Percentiles rank a stretch among this genome's conserved stretches.
phyloP scores from a whole-genome alignment of 805 yeast species.

The Candida parachauliodes region DNA sequence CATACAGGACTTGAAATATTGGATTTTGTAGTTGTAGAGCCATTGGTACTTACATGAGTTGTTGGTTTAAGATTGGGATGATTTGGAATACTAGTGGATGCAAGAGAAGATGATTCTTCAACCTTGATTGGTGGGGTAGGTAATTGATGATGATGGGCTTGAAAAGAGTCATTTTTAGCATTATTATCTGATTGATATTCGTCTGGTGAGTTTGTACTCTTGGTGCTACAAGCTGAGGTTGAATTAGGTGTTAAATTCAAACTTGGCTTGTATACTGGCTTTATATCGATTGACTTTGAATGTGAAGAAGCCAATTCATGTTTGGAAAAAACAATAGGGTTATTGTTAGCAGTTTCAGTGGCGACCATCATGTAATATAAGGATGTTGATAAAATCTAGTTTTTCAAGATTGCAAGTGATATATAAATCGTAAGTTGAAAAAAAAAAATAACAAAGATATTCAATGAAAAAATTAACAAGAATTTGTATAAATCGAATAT shows the following conservation, averaged over 20 bases:
- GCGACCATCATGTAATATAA: too few species aligned
- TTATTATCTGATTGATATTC: neutral
- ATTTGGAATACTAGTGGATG: conserved; percentile 24
- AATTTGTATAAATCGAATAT: too few species aligned
- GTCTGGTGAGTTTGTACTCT: neutral
- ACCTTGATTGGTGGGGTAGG: conserved; percentile 9
- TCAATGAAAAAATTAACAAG: too few species aligned
- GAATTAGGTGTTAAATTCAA: neutral
- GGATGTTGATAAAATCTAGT: too few species aligned
- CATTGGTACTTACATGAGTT: conserved; percentile 51
- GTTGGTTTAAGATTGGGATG: conserved; percentile 66
- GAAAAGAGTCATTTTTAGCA: neutral
- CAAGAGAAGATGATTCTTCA: neutral
- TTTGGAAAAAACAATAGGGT: too few species aligned
- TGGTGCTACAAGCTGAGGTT: neutral
- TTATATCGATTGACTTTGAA: neutral
- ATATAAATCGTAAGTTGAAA: too few species aligned
- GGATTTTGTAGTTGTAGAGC: conserved; percentile 62
- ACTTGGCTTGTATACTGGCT: neutral
- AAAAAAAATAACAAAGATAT: too few species aligned
- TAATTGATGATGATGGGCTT: conserved; percentile 2
- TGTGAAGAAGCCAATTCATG: too few species aligned
- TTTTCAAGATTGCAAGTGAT: too few species aligned
- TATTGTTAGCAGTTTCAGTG: neutral
- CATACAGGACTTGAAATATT: conserved; percentile 69